Base-by-base conservation (phyloP, 2,329 filamentous ascomycete species). In the Cyanodermella asteris region DNA sequence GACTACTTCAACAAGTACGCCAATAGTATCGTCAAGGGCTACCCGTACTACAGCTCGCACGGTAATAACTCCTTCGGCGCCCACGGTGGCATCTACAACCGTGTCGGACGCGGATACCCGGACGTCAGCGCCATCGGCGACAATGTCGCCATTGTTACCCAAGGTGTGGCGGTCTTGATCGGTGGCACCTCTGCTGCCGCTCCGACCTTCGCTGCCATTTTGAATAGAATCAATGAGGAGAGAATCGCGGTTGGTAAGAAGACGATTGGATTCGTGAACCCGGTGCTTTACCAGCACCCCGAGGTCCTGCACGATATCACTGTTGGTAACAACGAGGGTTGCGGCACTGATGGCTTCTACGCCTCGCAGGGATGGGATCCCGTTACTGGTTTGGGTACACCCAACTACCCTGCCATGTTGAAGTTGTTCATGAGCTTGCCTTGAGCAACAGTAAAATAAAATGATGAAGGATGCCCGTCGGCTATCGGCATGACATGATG, bases 181-280 rank as follows among this genome's bases (percentile, higher is more conserved):
- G 58, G 47, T 18, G 61, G 61, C 6, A 67, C 63, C 1, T 59
- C 53, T 21, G 55, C 57, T 5, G 50, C 51, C 2, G 40, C 53
- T 16, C 61, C 61, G 1, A 51, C 58, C 1, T 55, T 57, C 34
- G 56, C 50, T 0, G 41, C 51, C 0, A 46, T 61, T 15, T 34
- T 64, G 13, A 61, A 53, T 3, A 34, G 59, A n/a, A 44, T 54
- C 35, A 54, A 54, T 26, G 43, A 51, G 29, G 47, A 41, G 13
- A 34, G 49, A 4, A 31, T 40, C 12, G 25, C 25, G 8, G 27
- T 25, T 5, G 47, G 46, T 13, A 54, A 53, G 37, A 33, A 37
- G 10, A 33, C 43, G 5, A 38, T 55, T 7, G 51, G 51, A 7
- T 53, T 53, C 34, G 33, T 51, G 23, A 53, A 53, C 28, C 50